phyloP scores from a whole-genome alignment of 2,329 filamentous ascomycete genomes.

The Torrubiellomyces zombiae region DNA sequence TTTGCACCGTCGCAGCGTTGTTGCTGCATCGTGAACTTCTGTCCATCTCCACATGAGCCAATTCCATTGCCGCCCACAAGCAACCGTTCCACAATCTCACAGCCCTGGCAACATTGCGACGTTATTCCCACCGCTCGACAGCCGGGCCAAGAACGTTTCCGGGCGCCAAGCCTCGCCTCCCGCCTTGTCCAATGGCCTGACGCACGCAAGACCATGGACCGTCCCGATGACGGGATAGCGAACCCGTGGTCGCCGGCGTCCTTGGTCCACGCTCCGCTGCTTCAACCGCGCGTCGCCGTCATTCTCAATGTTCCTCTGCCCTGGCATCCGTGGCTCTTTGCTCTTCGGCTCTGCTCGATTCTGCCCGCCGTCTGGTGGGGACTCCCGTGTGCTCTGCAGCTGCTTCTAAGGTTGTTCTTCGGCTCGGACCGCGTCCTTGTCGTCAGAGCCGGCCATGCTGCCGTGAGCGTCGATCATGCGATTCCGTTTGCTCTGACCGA shows the following conservation, averaged over 20 bases:
- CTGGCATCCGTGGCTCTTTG: constrained; percentile 59
- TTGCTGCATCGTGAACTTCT: too few species aligned
- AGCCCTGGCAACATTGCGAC: too few species aligned
- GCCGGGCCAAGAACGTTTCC: too few species aligned
- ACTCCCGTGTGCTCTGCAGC: constrained; percentile 48
- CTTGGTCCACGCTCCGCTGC: constrained; percentile 23
- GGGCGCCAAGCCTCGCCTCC: too few species aligned
- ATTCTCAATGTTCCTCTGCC: constrained; percentile 54
- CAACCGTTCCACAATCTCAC: too few species aligned
- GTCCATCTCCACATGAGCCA: too few species aligned
- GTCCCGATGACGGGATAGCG: too few species aligned
- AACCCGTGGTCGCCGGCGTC: background rate
- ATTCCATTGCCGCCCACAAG: too few species aligned
- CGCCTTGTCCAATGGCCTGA: too few species aligned
- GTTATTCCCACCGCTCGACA: too few species aligned
- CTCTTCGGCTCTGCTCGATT: constrained; percentile 56
- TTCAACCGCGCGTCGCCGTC: constrained; percentile 65
- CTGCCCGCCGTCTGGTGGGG: constrained; percentile 58
- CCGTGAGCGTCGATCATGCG: constrained; percentile 6
- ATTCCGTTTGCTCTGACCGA: constrained; percentile 38
- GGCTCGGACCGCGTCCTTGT: constrained; percentile 14
- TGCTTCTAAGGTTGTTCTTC: constrained; percentile 45
- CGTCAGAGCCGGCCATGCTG: constrained; percentile 8
- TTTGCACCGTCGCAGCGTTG: too few species aligned
- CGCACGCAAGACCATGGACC: too few species aligned